A percentile compares a stretch with the other conserved stretches of the same genome.
Evolutionary conservation across 352 stramenopile species (phyloP).

Genomic region (Phytopythium mirpurense): DNA sequence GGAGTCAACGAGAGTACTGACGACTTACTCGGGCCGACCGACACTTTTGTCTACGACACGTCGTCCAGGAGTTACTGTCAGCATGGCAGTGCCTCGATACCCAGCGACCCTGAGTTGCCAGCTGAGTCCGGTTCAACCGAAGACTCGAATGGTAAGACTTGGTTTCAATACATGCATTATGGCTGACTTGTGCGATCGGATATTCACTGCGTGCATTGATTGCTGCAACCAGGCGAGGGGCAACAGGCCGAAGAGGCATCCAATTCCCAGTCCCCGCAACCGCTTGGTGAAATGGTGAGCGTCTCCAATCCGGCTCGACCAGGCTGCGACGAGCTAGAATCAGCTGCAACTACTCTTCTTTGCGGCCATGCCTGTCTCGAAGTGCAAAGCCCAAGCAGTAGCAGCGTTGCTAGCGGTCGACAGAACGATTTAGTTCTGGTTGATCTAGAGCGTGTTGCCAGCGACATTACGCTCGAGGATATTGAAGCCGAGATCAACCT

Average conservation of each 20-base stretch:
- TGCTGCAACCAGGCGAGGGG: not conserved
- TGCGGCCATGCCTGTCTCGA: too few relatives aligned
- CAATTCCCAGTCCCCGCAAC: not conserved
- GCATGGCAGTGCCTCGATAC: not conserved
- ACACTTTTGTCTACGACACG: not conserved
- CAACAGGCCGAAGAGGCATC: not conserved
- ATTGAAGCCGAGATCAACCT: slow-evolving; percentile 3
- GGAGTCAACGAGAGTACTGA: slow-evolving; percentile 13
- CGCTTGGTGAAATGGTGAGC: not conserved
- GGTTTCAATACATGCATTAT: not conserved
- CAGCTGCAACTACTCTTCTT: not conserved
- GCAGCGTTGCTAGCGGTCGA: not conserved
- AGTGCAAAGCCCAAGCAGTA: not conserved
- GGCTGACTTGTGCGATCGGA: not conserved
- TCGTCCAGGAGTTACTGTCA: not conserved
- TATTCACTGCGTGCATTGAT: not conserved
- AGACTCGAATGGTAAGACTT: not conserved
- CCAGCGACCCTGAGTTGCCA: not conserved
- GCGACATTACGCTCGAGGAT: not conserved
- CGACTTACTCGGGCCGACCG: not conserved
- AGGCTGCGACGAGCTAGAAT: not conserved
- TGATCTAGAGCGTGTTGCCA: not conserved
- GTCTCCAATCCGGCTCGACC: not conserved
- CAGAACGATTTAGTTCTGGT: not conserved
- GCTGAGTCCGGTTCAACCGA: not conserved